Conservation (phyloP, 1,284 basidiomycete species). For the Apiotrichum gracile region DNA sequence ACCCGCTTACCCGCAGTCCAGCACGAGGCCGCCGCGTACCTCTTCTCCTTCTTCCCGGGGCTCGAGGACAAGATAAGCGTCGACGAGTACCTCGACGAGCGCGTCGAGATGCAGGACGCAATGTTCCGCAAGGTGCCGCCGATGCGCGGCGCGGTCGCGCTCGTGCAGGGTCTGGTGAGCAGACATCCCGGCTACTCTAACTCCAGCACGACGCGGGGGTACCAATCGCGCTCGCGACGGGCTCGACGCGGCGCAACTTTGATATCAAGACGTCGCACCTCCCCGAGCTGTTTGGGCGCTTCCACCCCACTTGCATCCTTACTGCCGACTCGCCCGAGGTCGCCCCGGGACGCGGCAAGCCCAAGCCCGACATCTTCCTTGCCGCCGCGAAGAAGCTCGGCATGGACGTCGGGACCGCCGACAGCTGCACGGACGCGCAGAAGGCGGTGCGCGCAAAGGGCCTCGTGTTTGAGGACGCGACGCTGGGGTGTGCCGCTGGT, state of each 20-base stretch:
- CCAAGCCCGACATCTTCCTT: conserved; percentile 46
- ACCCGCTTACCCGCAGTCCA: conserved; percentile 17
- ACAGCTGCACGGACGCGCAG: conserved; percentile 31
- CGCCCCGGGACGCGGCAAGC: conserved; percentile 43
- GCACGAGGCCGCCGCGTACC: conserved; percentile 35
- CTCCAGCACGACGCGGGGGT: conserved; percentile 37
- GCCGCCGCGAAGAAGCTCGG: conserved; percentile 45
- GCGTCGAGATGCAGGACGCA: conserved; percentile 38
- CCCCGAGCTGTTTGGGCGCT: conserved; percentile 43
- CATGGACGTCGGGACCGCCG: conserved; percentile 39
- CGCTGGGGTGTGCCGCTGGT: conserved; percentile 40
- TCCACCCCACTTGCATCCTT: conserved; percentile 39
- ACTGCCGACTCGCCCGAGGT: conserved; percentile 44
- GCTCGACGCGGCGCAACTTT: conserved; percentile 35
- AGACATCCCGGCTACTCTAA: background rate
- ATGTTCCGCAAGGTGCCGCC: conserved; percentile 40
- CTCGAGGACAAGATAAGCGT: conserved; percentile 38
- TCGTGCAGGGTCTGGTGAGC: conserved; percentile 42
- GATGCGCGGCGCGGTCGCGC: conserved; percentile 41
- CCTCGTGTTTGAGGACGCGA: conserved; percentile 47
- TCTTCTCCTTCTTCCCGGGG: conserved; percentile 39
- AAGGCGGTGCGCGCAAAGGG: conserved; percentile 31
- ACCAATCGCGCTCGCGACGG: conserved; percentile 47
- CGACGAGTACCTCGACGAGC: conserved; percentile 42
- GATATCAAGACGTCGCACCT: conserved; percentile 45